phyloP scores from a whole-genome alignment of 352 stramenopile genomes.

The Salisapilia sapeloensis region DNA sequence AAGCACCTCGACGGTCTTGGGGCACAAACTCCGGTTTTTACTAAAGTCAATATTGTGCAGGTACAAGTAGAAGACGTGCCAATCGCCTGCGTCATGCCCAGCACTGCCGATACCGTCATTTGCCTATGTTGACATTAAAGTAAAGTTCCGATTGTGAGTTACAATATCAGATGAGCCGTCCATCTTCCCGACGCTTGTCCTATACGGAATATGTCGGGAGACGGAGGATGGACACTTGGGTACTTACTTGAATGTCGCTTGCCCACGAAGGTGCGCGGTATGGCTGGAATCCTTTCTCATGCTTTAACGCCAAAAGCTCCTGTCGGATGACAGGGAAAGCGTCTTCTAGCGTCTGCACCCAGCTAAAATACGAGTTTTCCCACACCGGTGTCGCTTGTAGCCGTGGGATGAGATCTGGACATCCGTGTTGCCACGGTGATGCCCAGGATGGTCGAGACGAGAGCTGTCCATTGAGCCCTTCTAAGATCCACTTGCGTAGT shows the following conservation, averaged over 20 bases:
- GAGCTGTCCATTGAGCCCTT: constrained; percentile 48
- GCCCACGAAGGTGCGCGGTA: constrained; percentile 64
- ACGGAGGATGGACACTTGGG: too few species aligned
- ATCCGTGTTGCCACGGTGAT: constrained; percentile 43
- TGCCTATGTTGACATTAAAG: constrained; percentile 10
- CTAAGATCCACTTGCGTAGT: constrained; percentile 44
- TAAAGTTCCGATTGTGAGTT: not conserved
- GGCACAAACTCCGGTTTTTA: constrained; percentile 46
- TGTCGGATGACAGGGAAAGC: constrained; percentile 32
- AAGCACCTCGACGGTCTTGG: constrained; percentile 33
- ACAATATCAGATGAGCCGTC: not conserved
- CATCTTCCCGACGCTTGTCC: not conserved
- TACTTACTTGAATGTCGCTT: constrained; percentile 22
- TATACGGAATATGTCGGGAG: not conserved
- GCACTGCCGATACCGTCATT: constrained; percentile 55
- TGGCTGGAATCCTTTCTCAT: constrained; percentile 38
- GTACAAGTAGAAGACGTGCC: constrained; percentile 81
- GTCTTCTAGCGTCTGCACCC: constrained; percentile 22
- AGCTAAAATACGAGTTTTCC: constrained; percentile 22
- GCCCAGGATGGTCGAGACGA: constrained; percentile 7
- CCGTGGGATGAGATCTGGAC: constrained; percentile 34
- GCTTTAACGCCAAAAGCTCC: constrained; percentile 36
- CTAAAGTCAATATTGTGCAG: constrained; percentile 76
- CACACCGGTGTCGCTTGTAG: constrained; percentile 30
- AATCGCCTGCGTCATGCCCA: constrained; percentile 66